phyloP scores from a whole-genome alignment of 352 stramenopile genomes.

The Globisporangium cystogenes region DNA sequence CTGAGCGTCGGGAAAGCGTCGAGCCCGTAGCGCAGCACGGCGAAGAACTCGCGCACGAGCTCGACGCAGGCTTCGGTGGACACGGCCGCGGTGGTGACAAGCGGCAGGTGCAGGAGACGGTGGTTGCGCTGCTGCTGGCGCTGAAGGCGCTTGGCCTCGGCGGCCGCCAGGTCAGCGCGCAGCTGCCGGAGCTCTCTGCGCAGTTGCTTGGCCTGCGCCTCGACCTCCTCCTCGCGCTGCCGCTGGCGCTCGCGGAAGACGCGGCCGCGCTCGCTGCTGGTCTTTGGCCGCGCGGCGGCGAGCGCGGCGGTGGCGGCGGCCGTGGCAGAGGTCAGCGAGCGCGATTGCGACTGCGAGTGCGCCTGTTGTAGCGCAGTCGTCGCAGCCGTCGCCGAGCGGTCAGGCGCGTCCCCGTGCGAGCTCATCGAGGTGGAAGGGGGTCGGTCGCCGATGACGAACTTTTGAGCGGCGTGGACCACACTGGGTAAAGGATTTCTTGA shows the following conservation, averaged over 20 bases:
- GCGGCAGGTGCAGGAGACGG: neutral
- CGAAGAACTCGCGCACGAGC: neutral
- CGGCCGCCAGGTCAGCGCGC: neutral
- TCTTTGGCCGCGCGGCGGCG: slow-evolving; percentile 1
- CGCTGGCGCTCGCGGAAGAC: slow-evolving; percentile 12
- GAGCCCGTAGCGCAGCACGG: neutral
- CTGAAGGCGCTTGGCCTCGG: neutral
- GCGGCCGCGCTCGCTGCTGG: slow-evolving; percentile 15
- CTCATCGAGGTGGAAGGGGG: no score
- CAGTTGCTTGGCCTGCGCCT: neutral
- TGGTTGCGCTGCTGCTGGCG: neutral
- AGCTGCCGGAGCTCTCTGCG: neutral
- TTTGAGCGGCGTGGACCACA: no score
- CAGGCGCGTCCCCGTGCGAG: no score
- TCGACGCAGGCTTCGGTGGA: neutral
- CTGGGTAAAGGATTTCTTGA: no score
- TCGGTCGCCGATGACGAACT: no score
- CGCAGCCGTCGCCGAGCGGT: no score
- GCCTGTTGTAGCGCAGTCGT: no score
- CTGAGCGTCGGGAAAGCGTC: neutral
- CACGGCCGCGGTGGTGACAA: neutral
- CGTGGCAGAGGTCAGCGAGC: neutral
- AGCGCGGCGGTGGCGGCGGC: neutral
- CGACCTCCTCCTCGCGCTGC: neutral
- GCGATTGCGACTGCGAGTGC: neutral